Evolutionary conservation across 495 filamentous ascomycete genomes (phyloP).

Genomic region (Monascus purpureus): DNA sequence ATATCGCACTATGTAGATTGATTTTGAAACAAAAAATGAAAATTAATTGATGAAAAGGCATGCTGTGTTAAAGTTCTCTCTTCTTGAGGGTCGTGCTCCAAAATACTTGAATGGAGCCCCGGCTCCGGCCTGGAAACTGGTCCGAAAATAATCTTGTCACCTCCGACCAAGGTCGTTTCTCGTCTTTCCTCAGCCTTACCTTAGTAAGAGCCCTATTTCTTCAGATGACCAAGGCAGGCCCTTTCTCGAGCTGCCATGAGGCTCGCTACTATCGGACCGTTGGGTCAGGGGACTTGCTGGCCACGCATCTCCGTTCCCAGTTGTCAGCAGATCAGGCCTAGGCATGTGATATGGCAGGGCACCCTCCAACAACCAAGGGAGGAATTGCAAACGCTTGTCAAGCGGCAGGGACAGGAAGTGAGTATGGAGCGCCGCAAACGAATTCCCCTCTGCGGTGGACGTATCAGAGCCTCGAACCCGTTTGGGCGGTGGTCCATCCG

Average conservation of each 20-base stretch:
- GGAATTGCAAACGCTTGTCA: slow-evolving; percentile 9
- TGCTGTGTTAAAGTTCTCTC: slow-evolving; percentile 2
- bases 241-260: slow-evolving; percentile 6
- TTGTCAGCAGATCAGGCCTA: slow-evolving; percentile 2
- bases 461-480: slow-evolving; percentile 2
- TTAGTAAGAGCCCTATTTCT: slow-evolving; percentile 11
- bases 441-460: slow-evolving; percentile 1
- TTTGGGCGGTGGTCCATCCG: slow-evolving; percentile 3
- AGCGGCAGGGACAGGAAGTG: slow-evolving; percentile 7
- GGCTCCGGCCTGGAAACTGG: slow-evolving; percentile 9
- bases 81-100: slow-evolving; percentile 11
- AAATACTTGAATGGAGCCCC: slow-evolving; percentile 10
- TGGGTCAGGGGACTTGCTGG: slow-evolving; percentile 3
- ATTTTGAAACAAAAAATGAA: no score
- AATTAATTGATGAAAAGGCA: neutral
- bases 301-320: slow-evolving; percentile 3
- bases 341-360: slow-evolving; percentile 7
- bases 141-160: slow-evolving; percentile 11
- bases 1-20: no score
- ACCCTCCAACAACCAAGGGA: slow-evolving; percentile 12
- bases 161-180: slow-evolving; percentile 10
- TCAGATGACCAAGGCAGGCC: slow-evolving; percentile 9
- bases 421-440: slow-evolving; percentile 7
- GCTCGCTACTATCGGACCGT: neutral
- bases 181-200: slow-evolving; percentile 10